phyloP scores from a whole-genome alignment of 306 rosid genomes.

The Rosa chinensis region DNA sequence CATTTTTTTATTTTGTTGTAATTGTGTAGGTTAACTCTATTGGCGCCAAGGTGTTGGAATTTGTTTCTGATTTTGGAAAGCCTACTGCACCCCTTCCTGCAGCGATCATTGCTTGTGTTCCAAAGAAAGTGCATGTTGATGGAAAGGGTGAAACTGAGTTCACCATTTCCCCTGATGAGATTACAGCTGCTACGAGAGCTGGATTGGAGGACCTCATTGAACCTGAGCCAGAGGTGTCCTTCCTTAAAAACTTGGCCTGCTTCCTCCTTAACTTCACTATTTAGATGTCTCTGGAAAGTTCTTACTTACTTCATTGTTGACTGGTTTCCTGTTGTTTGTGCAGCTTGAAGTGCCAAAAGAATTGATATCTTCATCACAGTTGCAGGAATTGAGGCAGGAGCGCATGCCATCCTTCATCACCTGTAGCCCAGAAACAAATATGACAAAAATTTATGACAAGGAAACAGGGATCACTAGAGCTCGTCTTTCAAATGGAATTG shows the following conservation, averaged over 20 bases:
- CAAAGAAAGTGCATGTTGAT: slow-evolving; percentile 77
- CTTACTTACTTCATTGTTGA: slow-evolving; percentile 15
- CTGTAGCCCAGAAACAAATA: slow-evolving; percentile 49
- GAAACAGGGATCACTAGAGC: slow-evolving; percentile 87
- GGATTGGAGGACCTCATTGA: slow-evolving; percentile 80
- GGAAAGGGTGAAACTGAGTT: slow-evolving; percentile 92
- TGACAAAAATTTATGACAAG: slow-evolving; percentile 63
- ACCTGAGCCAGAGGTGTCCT: slow-evolving; percentile 93
- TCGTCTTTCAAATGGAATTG: slow-evolving; percentile 87
- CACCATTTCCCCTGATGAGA: slow-evolving; percentile 77
- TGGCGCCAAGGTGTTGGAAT: slow-evolving; percentile 87
- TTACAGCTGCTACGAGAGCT: slow-evolving; percentile 77
- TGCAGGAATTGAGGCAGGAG: slow-evolving; percentile 69
- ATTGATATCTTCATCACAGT: slow-evolving; percentile 61
- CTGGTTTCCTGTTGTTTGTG: slow-evolving; percentile 25
- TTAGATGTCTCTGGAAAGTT: not conserved
- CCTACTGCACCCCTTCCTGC: slow-evolving; percentile 94
- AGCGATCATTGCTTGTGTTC: slow-evolving; percentile 98
- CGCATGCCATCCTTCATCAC: slow-evolving; percentile 69
- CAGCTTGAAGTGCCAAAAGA: slow-evolving; percentile 99
- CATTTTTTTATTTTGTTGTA: not conserved
- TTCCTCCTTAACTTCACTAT: not conserved
- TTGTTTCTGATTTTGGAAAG: slow-evolving; percentile 83
- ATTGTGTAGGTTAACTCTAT: slow-evolving; percentile 73
- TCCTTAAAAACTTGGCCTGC: slow-evolving; percentile 24